A percentile compares a stretch with the other conserved stretches of the same genome.
These are phyloP conservation scores for Schizonepeta tenuifolia DNA, from an alignment of 257 asterid genomes.

Conservation along the genomic window DNA sequence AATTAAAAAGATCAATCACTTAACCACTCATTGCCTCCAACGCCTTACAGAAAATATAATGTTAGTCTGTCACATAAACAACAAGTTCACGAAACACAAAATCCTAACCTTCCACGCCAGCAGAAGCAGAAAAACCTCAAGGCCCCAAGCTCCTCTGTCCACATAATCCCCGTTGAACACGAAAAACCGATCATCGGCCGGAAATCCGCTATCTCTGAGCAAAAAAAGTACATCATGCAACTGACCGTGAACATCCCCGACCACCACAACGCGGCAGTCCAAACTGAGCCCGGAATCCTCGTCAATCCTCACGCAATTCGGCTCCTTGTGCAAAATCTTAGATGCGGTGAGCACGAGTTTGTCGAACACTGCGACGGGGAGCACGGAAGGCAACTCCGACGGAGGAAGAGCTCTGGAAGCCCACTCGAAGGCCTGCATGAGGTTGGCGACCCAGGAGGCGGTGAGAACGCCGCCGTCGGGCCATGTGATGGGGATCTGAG, in stretches of 20 bases:
- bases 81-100: not conserved
- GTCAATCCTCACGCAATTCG: conserved; percentile 75
- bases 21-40: conserved; percentile 12
- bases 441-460: conserved; percentile 60
- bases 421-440: conserved; percentile 83
- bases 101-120: conserved; percentile 93
- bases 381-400: conserved; percentile 63
- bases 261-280: conserved; percentile 71
- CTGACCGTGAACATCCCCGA: conserved; percentile 98
- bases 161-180: conserved; percentile 98
- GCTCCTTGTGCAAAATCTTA: conserved; percentile 90
- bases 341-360: conserved; percentile 72
- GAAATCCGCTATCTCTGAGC: conserved; percentile 76
- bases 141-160: conserved; percentile 99
- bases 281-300: conserved; percentile 48
- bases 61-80: conserved; percentile 15
- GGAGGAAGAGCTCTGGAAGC: conserved; percentile 69
- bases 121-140: conserved; percentile 76
- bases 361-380: conserved; percentile 81
- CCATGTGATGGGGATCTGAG: conserved; percentile 86
- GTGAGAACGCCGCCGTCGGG: conserved; percentile 66
- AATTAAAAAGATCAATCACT: conserved; percentile 16
- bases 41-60: not conserved
- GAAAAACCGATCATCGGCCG: conserved; percentile 73
- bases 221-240: conserved; percentile 83